Evolutionary conservation across 2,329 filamentous ascomycete species (phyloP).

Genomic region (Madurella mycetomatis): DNA sequence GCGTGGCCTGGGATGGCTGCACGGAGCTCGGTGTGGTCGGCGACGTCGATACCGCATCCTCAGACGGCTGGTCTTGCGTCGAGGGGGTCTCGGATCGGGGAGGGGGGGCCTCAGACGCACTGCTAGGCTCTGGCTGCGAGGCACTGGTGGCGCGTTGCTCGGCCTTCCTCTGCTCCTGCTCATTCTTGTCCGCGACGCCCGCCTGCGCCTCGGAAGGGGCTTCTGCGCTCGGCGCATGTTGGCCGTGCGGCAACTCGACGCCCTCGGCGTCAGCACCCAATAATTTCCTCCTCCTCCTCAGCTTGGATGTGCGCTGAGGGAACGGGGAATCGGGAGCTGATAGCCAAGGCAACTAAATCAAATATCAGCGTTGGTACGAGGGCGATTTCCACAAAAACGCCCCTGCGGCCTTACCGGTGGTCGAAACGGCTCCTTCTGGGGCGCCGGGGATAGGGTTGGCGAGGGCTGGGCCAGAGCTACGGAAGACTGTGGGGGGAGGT

Average conservation of each 20-base stretch:
- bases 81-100: conserved; percentile 31
- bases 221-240: conserved; percentile 25
- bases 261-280: conserved; percentile 34
- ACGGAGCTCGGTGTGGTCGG: conserved; percentile 35
- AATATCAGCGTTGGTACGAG: conserved; percentile 26
- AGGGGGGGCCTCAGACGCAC: conserved; percentile 6
- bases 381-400: neutral
- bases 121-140: conserved; percentile 15
- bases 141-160: conserved; percentile 17
- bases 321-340: conserved; percentile 50
- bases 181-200: neutral
- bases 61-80: conserved; percentile 31
- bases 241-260: conserved; percentile 38
- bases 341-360: conserved; percentile 52
- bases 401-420: conserved; percentile 45
- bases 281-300: conserved; percentile 39
- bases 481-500: conserved; percentile 10
- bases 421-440: conserved; percentile 36
- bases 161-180: neutral
- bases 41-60: conserved; percentile 31
- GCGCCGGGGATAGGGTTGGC: neutral
- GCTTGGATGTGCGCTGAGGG: conserved; percentile 39
- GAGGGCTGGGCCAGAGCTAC: conserved; percentile 10
- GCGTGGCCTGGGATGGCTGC: conserved; percentile 25
- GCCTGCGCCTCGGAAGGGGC: conserved; percentile 25